Percentiles rank a stretch among this genome's conserved stretches.
Evolutionary conservation across 371 early-diverging fungal species (phyloP).

Genomic region (Nematocida ironsii): DNA sequence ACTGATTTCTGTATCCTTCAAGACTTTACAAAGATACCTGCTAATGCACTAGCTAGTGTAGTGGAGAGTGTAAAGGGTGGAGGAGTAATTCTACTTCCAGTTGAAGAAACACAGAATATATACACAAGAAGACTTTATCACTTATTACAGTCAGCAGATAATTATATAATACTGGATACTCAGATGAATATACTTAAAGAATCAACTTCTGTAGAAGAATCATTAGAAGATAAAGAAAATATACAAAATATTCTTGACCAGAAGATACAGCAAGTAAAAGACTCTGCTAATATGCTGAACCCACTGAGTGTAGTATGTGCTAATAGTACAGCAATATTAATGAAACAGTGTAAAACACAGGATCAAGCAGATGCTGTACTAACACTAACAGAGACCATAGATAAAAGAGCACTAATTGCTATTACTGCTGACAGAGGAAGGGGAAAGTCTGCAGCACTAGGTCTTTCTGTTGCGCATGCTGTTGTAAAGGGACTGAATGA

Average conservation of each 20-base stretch:
- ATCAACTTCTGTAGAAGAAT: background rate
- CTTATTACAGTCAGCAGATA: constrained; percentile 81
- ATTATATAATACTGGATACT: constrained; percentile 86
- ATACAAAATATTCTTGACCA: background rate
- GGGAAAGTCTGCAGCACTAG: constrained; percentile 96
- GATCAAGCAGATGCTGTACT: constrained; percentile 74
- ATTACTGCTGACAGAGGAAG: constrained; percentile 95
- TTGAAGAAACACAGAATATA: constrained; percentile 56
- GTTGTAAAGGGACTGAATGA: constrained; percentile 85
- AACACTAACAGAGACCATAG: constrained; percentile 32
- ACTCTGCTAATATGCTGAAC: constrained; percentile 30
- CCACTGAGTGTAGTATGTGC: constrained; percentile 46
- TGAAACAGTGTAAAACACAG: constrained; percentile 70
- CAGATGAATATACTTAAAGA: constrained; percentile 26
- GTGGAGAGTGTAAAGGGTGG: constrained; percentile 98
- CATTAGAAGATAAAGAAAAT: background rate
- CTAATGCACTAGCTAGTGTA: constrained; percentile 88
- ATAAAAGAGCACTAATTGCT: constrained; percentile 75
- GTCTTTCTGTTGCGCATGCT: constrained; percentile 88
- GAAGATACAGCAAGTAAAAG: constrained; percentile 16
- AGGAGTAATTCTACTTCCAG: constrained; percentile 80
- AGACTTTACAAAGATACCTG: constrained; percentile 95
- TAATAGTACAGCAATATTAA: constrained; percentile 39
- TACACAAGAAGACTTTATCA: constrained; percentile 71
- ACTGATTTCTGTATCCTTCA: constrained; percentile 95